Base-by-base conservation (phyloP, 2,329 filamentous ascomycete species). In the Phialocephala sp. region DNA sequence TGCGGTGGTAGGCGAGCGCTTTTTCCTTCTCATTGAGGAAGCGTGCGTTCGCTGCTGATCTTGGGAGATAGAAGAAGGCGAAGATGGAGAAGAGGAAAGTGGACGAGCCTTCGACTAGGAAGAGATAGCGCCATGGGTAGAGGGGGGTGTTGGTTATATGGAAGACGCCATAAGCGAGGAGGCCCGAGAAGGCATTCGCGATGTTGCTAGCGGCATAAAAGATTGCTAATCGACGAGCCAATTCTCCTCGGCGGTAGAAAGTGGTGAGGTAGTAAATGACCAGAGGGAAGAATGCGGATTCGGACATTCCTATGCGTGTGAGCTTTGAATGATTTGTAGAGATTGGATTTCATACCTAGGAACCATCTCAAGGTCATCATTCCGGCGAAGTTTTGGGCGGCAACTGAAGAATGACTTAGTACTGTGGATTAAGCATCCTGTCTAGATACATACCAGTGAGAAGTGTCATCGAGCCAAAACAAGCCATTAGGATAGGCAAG, bases 201-300 rank as follows among this genome's bases (percentile, higher is more conserved):
- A 94, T 90, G 72, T 90, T 91, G 27, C 85, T 88, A 0, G 90
- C 90, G 0, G 90, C 91, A 71, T 93, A 94, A 79, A 93, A 93
- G 65, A 92, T 79, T 41, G 89, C 89, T 1, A 92, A 80, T 2
- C 90, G 85, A 9, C 90, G 82, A 6, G 89, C 90, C 2, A 93
- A 83, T 75, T 93, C 90, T 37, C 86, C 87, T 62, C 90, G 84
- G 18, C 89, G 85, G 76, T 93, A 93, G 76, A 92, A 92, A 1
- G 83, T 86, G 1, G 85, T 87, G 59, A 84, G 79, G 68, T 83
- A 83, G 68, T 82, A 82, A 65, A 83, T 82, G 32, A 91, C 89
- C 4, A 90, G 78, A 0, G 90, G 89, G 73, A 91, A 91, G 78
- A 91, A 91, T 2, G 85, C 89, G 1, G 83, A 82, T 73, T 92